These are phyloP conservation scores for Blepharisma undulans DNA, from an alignment of 169 alveolate species.

Conservation along the genomic window DNA sequence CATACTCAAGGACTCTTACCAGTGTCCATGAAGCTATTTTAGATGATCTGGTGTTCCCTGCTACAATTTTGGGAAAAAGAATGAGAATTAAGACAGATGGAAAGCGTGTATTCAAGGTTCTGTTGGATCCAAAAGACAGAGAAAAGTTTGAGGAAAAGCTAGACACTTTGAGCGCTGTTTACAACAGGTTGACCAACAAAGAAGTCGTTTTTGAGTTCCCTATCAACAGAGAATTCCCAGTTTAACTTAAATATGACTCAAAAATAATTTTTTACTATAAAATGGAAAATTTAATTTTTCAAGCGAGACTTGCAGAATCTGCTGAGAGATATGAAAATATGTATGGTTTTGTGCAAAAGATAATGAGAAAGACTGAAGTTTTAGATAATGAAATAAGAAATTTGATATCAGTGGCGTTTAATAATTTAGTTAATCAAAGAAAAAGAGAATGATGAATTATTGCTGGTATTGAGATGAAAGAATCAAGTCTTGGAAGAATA, in stretches of 20 bases:
- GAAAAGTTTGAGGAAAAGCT: slow-evolving; percentile 93
- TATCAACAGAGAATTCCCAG: slow-evolving; percentile 57
- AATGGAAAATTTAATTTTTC: too few relatives aligned
- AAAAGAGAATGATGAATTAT: slow-evolving; percentile 96
- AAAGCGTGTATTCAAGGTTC: slow-evolving; percentile 90
- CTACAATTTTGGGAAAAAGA: slow-evolving; percentile 93
- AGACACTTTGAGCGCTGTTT: slow-evolving; percentile 93
- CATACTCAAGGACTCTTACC: slow-evolving; percentile 94
- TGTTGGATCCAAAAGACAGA: slow-evolving; percentile 94
- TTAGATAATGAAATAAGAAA: slow-evolving; percentile 93
- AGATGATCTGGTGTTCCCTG: slow-evolving; percentile 95
- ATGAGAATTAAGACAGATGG: slow-evolving; percentile 94
- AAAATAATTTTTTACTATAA: too few relatives aligned
- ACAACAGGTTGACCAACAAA: slow-evolving; percentile 92
- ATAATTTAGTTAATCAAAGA: slow-evolving; percentile 98
- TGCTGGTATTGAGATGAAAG: slow-evolving; percentile 73
- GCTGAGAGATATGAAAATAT: too few relatives aligned
- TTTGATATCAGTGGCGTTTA: slow-evolving; percentile 96
- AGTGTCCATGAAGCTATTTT: slow-evolving; percentile 94
- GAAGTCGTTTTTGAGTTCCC: slow-evolving; percentile 91
- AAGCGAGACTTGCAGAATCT: too few relatives aligned
- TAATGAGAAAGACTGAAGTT: slow-evolving; percentile 78
- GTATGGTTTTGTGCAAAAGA: slow-evolving; percentile 78
- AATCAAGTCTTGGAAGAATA: slow-evolving; percentile 55
- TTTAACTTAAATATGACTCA: slow-evolving; percentile 15